Percentiles rank a stretch among this genome's conserved stretches.
Evolutionary conservation across 2,329 filamentous ascomycete genomes (phyloP).

Genomic region (Ascochyta koolunga): DNA sequence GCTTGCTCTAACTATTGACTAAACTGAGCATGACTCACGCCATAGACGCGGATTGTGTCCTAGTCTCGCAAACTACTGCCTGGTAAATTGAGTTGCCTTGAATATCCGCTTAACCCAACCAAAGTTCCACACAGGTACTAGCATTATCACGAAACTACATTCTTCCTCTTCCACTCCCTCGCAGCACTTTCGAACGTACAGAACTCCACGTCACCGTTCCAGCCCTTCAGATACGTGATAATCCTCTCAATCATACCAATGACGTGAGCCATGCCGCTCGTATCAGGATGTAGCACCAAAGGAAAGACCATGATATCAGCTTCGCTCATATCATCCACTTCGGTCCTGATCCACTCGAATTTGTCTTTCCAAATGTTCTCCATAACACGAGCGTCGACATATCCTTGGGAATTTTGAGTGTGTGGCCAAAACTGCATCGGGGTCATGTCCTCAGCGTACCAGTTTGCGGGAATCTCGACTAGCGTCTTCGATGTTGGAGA

Average conservation of each 20-base stretch:
- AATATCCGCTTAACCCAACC: slow-evolving; percentile 1
- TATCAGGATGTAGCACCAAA: slow-evolving; percentile 63
- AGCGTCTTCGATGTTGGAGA: slow-evolving; percentile 38
- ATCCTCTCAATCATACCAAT: slow-evolving; percentile 63
- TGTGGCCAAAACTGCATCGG: slow-evolving; percentile 56
- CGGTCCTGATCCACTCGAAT: slow-evolving; percentile 59
- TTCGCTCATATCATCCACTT: slow-evolving; percentile 46
- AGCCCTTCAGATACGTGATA: slow-evolving; percentile 57
- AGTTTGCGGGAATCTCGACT: slow-evolving; percentile 58
- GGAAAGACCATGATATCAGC: slow-evolving; percentile 55
- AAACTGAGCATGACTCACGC: not conserved
- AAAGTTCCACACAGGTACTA: too few relatives aligned
- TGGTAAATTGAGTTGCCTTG: not conserved
- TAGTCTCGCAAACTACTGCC: slow-evolving; percentile 12
- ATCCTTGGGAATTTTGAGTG: slow-evolving; percentile 61
- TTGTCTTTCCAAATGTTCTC: slow-evolving; percentile 67
- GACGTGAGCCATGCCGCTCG: slow-evolving; percentile 66
- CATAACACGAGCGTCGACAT: slow-evolving; percentile 62
- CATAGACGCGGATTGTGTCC: not conserved
- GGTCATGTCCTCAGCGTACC: slow-evolving; percentile 61
- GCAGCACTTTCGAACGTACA: slow-evolving; percentile 53
- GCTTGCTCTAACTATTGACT: too few relatives aligned
- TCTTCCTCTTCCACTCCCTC: slow-evolving; percentile 45
- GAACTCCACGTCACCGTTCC: slow-evolving; percentile 55
- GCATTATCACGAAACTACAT: slow-evolving; percentile 4